Conservation (phyloP, 2,329 filamentous ascomycete genomes). For the Aaosphaeria pasadenensis region DNA sequence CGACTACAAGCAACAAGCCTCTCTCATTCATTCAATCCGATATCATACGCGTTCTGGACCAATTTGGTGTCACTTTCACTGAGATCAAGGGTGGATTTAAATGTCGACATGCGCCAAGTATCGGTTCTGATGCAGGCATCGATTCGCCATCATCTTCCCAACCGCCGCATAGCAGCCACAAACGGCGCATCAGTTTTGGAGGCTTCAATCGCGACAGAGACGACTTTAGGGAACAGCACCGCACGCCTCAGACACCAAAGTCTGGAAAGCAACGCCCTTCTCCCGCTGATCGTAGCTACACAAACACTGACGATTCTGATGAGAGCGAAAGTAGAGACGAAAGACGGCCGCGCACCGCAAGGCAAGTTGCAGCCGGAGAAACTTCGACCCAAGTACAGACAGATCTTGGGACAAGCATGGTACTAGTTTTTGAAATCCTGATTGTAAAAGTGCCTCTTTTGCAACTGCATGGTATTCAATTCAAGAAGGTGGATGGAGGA, state of each 20-base stretch:
- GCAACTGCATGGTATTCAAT: conserved; percentile 91
- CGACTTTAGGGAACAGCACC: conserved; percentile 64
- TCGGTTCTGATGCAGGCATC: conserved; percentile 73
- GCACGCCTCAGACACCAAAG: conserved; percentile 49
- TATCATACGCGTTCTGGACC: conserved; percentile 83
- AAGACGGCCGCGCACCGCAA: conserved; percentile 28
- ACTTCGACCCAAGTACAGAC: conserved; percentile 90
- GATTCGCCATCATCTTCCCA: conserved; percentile 47
- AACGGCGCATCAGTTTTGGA: conserved; percentile 80
- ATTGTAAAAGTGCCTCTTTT: conserved; percentile 96
- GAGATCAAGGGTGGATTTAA: conserved; percentile 94
- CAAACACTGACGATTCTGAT: conserved; percentile 82
- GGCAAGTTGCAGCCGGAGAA: conserved; percentile 64
- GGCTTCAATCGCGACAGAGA: conserved; percentile 69
- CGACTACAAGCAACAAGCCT: conserved; percentile 90
- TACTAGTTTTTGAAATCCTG: conserved; percentile 89
- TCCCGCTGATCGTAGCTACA: conserved; percentile 68
- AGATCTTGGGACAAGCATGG: conserved; percentile 80
- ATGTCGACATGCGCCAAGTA: conserved; percentile 84
- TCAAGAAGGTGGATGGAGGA: conserved; percentile 92
- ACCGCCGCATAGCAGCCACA: conserved; percentile 50
- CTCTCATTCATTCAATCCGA: conserved; percentile 81
- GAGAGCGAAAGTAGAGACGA: conserved; percentile 64
- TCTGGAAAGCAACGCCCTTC: conserved; percentile 44
- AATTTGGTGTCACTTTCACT: conserved; percentile 83